A percentile compares a stretch with the other conserved stretches of the same genome.
These are phyloP conservation scores for Plasmodium billcollinsi DNA, from an alignment of 169 alveolate genomes.

Conservation along the genomic window DNA sequence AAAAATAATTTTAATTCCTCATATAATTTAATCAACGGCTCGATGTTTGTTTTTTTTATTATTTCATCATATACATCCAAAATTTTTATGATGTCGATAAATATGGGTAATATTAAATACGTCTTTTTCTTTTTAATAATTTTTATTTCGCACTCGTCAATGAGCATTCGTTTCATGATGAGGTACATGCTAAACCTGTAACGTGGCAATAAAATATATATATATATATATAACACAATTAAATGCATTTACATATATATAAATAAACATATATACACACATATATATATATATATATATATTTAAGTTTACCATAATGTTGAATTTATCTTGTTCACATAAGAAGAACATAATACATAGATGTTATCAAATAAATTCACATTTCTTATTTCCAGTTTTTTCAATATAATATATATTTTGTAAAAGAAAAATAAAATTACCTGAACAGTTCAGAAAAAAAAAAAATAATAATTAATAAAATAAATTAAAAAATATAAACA, in stretches of 20 bases:
- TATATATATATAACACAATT: not conserved
- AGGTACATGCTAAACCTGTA: constrained; percentile 70
- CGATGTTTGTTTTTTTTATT: constrained; percentile 62
- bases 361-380: constrained; percentile 74
- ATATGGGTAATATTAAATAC: constrained; percentile 61
- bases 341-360: constrained; percentile 57
- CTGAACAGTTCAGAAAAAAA: constrained; percentile 63
- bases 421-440: constrained; percentile 55
- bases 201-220: not conserved
- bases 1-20: constrained; percentile 74
- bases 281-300: constrained; percentile 2
- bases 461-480: not conserved
- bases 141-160: constrained; percentile 75
- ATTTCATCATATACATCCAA: constrained; percentile 72
- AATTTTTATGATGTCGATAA: constrained; percentile 70
- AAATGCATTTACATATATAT: too few relatives aligned
- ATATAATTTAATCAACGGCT: constrained; percentile 32
- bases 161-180: constrained; percentile 66
- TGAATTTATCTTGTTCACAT: constrained; percentile 71
- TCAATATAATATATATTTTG: constrained; percentile 64
- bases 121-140: constrained; percentile 58
- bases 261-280: not conserved
- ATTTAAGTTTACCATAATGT: constrained; percentile 50
- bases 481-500: not conserved
- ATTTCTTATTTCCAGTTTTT: constrained; percentile 59